Evolutionary conservation across 148 eudicot genomes (phyloP).

Genomic region (Arbutus unedo): DNA sequence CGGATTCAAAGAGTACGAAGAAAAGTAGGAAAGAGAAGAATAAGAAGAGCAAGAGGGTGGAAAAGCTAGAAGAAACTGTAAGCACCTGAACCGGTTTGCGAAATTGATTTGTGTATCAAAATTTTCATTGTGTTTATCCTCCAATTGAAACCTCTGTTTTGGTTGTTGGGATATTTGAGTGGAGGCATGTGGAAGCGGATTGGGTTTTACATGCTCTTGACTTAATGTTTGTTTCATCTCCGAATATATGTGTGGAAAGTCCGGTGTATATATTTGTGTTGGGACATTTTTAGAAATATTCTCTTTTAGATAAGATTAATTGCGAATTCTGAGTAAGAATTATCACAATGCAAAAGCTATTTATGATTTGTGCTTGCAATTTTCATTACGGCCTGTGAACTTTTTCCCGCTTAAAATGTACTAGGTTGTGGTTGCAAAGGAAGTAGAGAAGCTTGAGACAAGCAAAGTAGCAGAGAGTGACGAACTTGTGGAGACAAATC

Average conservation of each 20-base stretch:
- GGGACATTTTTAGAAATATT: not conserved
- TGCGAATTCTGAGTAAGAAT: not conserved
- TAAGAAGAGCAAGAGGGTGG: conserved; percentile 25
- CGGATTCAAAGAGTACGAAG: conserved; percentile 27
- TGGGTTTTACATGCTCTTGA: not conserved
- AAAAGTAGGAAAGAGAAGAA: conserved; percentile 32
- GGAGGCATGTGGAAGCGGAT: not conserved
- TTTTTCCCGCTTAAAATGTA: conserved; percentile 6
- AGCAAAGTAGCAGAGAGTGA: conserved; percentile 26
- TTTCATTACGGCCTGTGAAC: no score
- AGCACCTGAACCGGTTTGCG: conserved; percentile 9
- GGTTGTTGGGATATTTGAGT: not conserved
- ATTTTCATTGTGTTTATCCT: not conserved
- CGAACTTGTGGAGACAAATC: conserved; percentile 33
- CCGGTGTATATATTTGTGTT: not conserved
- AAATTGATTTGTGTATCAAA: not conserved
- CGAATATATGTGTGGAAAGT: not conserved
- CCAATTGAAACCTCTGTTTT: not conserved
- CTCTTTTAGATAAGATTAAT: not conserved
- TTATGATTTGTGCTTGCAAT: not conserved
- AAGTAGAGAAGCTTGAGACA: conserved; percentile 29
- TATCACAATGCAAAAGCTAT: not conserved
- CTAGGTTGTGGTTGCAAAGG: conserved; percentile 40
- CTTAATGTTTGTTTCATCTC: not conserved
- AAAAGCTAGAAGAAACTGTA: conserved; percentile 28